Conservation (phyloP, 192 early-diverging fungal species). For the Pilobolus umbonatus region DNA sequence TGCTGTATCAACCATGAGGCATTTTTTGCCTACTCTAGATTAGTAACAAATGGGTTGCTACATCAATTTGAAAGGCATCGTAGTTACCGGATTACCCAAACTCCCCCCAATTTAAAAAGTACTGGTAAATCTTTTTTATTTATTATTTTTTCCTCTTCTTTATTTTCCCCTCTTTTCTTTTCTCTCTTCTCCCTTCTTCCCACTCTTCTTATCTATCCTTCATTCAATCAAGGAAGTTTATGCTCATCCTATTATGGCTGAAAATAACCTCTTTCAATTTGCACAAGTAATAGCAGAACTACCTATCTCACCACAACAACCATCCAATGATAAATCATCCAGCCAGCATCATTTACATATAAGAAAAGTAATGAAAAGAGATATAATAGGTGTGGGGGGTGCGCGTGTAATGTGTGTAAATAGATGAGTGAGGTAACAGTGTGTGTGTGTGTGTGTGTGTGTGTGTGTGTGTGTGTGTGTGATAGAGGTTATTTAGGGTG, state of each 20-base stretch:
- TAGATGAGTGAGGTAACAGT: not conserved
- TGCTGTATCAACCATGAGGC: no score
- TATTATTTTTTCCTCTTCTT: not conserved
- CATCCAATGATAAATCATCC: slow-evolving; percentile 6
- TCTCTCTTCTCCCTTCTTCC: slow-evolving; percentile 12
- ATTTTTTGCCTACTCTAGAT: no score
- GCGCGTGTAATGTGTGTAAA: not conserved
- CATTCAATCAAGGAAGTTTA: not conserved
- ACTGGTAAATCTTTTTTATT: not conserved
- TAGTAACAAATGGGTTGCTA: no score
- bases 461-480: not conserved
- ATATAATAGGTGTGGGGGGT: not conserved
- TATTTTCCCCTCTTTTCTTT: slow-evolving; percentile 1
- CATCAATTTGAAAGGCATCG: no score
- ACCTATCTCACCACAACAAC: not conserved
- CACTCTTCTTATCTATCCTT: not conserved
- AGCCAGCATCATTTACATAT: not conserved
- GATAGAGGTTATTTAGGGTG: no score
- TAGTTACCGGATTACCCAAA: no score
- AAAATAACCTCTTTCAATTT: slow-evolving; percentile 32
- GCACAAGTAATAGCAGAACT: slow-evolving; percentile 24
- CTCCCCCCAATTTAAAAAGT: no score
- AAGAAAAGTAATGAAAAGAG: not conserved
- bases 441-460: not conserved
- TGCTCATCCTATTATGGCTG: slow-evolving; percentile 12